Conservation (phyloP, 2,329 filamentous ascomycete species). For the Nothophoma quercina region DNA sequence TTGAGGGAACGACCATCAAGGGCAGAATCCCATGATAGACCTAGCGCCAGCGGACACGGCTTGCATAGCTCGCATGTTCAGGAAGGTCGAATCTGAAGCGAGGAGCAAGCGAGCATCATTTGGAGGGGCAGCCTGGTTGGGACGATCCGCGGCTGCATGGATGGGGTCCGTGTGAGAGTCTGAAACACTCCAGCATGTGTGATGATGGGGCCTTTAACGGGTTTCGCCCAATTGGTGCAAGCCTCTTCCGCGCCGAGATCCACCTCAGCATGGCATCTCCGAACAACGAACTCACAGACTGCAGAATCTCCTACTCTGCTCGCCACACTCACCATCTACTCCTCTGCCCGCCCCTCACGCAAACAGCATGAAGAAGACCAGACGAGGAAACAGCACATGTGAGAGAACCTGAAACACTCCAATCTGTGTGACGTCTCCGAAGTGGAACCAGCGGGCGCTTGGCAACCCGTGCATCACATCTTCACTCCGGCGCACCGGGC, state of each 20-base stretch:
- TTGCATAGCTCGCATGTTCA: conserved; percentile 14
- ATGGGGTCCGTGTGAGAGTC: conserved; percentile 15
- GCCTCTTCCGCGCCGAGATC: conserved; percentile 2
- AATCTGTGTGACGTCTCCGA: conserved; percentile 12
- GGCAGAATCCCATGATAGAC: conserved; percentile 12
- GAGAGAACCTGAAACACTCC: conserved; percentile 18
- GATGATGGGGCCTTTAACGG: conserved; percentile 12
- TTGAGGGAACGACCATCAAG: conserved; percentile 13
- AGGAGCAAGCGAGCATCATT: conserved; percentile 15
- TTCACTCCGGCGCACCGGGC: not conserved
- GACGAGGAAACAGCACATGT: conserved; percentile 1
- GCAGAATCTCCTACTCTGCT: not conserved
- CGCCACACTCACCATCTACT: not conserved
- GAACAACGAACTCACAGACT: conserved; percentile 1
- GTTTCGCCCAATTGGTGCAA: conserved; percentile 6
- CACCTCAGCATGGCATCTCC: conserved; percentile 12
- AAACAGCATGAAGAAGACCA: not conserved
- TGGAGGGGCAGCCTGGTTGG: conserved; percentile 16
- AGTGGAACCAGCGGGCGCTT: conserved; percentile 8
- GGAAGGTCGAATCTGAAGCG: conserved; percentile 18
- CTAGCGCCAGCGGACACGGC: conserved; percentile 17
- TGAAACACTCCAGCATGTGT: conserved; percentile 18
- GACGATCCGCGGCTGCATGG: conserved; percentile 7
- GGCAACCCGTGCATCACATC: conserved; percentile 6
- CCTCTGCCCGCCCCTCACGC: not conserved